Evolutionary conservation across 306 rosid species (phyloP), one percentile per base, ranked within the genome.

Genomic region (Gastrolobium bilobum): DNA sequence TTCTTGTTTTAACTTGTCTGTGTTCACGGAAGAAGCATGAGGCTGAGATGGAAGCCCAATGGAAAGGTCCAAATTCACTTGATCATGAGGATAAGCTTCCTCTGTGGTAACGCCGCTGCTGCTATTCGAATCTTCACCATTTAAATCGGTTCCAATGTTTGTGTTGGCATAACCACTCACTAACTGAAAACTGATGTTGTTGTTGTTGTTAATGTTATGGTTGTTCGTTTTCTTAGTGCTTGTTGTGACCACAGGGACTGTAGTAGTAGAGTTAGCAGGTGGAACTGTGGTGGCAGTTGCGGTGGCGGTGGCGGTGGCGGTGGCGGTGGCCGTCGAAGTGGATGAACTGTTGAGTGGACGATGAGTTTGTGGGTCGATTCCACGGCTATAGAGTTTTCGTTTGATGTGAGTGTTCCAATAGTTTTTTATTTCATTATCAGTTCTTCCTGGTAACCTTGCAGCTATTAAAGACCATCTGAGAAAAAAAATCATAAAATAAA

Each of bases 391-490:
- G 58, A 92, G 91, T 74, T 90, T 92, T 35, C 97, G 50, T 59
- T 85, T 90, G 71, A 92, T 76, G 81, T 88, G 97, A 1, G 97
- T 92, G 78, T 92, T 92, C 94, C 94, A 89, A 15, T 91, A 88
- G 76, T 91, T 91, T 71, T 91, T 91, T 4, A 91, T 90, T 81
- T 91, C 97, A 4, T 91, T 91, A 29, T 91, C 97, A 0, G 97
- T 91, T 77, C 97, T 84, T 52, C 97, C 97, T 0, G 93, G 97
- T 50, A 91, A 75, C 40, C 89, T 81, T 4, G 92, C 90, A 2
- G 97, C 97, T 62, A 91, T 91, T 5, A 89, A 52, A 20, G 97
- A 91, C 97, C 97, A 91, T 73, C 97, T 91, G 81, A 26, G 43
- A 70, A 57, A 30, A 3, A 10, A 1, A 47, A 0, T 47, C 10